Evolutionary conservation across 768 basidiomycete species (phyloP).

Genomic region (Tulasnella sp.): DNA sequence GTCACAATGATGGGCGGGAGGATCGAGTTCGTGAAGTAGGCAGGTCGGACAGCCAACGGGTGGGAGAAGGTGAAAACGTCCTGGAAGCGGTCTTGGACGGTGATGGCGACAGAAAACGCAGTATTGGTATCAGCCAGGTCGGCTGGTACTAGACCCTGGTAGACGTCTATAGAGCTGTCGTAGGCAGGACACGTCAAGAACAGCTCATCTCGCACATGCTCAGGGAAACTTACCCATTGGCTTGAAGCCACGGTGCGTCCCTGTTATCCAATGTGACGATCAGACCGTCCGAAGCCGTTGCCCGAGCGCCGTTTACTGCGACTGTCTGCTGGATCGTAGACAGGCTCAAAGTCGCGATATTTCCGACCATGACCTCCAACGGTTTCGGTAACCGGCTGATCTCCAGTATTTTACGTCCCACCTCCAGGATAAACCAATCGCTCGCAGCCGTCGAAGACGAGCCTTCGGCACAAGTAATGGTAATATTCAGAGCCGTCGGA

Average conservation of each 20-base stretch:
- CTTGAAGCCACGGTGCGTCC: neutral
- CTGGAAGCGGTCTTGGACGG: neutral
- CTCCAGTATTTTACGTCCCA: neutral
- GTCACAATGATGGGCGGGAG: neutral
- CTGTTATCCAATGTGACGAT: neutral
- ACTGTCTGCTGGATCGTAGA: neutral
- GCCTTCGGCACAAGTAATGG: neutral
- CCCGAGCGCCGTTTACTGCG: neutral
- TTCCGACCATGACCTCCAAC: neutral
- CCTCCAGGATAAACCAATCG: slow-evolving; percentile 4
- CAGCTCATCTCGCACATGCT: neutral
- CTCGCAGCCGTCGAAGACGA: neutral
- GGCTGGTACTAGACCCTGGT: neutral
- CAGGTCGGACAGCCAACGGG: no score
- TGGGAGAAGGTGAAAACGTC: neutral
- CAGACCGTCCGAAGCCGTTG: neutral
- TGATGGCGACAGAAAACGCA: neutral
- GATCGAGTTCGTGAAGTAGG: no score
- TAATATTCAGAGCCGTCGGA: neutral
- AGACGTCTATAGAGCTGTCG: neutral
- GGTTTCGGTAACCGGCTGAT: neutral
- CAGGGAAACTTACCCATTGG: neutral
- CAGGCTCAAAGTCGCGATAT: neutral
- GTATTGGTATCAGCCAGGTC: neutral
- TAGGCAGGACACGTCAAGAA: neutral